Conservation (phyloP, 345 rosid species). For the Alliaria petiolata region DNA sequence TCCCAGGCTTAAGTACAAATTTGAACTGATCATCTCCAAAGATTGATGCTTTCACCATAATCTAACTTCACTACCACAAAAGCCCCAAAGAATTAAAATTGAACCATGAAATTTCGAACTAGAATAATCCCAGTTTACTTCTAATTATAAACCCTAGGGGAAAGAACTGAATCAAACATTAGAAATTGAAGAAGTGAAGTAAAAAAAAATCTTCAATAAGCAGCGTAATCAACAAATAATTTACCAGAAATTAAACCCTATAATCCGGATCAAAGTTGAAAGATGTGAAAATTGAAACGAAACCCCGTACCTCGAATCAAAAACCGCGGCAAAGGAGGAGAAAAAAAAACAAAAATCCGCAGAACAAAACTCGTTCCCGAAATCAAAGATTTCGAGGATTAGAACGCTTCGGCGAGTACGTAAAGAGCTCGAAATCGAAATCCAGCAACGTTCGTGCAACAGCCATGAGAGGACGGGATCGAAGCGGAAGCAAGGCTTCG, state of each 20-base stretch:
- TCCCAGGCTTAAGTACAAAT: constrained; percentile 4
- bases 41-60: constrained; percentile 14
- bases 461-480: constrained; percentile 51
- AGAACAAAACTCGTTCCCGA: constrained; percentile 4
- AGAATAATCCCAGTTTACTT: background rate
- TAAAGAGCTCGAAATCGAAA: constrained; percentile 45
- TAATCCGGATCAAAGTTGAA: constrained; percentile 30
- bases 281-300: too few relatives aligned
- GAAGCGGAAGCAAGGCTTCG: constrained; percentile 22
- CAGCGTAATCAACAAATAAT: constrained; percentile 3
- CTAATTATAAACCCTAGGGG: constrained; percentile 23
- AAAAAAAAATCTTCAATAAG: background rate
- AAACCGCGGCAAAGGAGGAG: constrained; percentile 23
- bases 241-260: constrained; percentile 30
- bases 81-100: background rate
- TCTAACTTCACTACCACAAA: constrained; percentile 15
- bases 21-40: constrained; percentile 12
- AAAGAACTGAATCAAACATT: constrained; percentile 11
- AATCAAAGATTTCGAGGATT: constrained; percentile 16
- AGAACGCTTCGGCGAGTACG: constrained; percentile 10
- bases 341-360: background rate
- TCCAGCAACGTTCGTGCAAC: constrained; percentile 41
- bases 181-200: background rate
- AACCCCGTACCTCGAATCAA: constrained; percentile 34
- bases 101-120: constrained; percentile 1